These are phyloP conservation scores for Komagataella phaffii DNA, from an alignment of 805 yeast genomes.

Conservation along the genomic window DNA sequence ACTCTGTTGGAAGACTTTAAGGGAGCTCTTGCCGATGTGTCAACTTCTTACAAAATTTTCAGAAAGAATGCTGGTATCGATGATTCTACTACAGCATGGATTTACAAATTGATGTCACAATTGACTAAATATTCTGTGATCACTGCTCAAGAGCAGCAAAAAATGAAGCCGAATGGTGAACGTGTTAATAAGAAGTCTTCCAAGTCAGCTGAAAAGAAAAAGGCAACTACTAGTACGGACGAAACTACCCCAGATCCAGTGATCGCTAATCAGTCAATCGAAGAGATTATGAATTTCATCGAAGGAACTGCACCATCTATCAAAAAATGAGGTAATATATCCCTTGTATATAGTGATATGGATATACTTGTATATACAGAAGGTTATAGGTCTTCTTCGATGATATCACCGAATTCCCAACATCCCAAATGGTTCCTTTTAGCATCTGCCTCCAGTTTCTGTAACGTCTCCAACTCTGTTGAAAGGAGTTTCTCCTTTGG, in stretches of 20 bases:
- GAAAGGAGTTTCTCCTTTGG: slow-evolving; percentile 22
- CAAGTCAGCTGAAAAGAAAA: slow-evolving; percentile 10
- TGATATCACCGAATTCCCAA: slow-evolving; percentile 68
- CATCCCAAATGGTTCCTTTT: slow-evolving; percentile 41
- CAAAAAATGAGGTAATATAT: slow-evolving; percentile 14
- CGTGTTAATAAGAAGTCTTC: slow-evolving; percentile 6
- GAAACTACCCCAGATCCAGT: slow-evolving; percentile 31
- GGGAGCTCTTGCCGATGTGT: slow-evolving; percentile 42
- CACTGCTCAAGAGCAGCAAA: slow-evolving; percentile 28
- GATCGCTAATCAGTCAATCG: slow-evolving; percentile 52
- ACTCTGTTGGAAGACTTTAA: slow-evolving; percentile 37
- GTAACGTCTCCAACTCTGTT: slow-evolving; percentile 24
- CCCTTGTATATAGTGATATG: not conserved
- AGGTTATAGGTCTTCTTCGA: slow-evolving; percentile 31
- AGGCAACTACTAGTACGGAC: slow-evolving; percentile 9
- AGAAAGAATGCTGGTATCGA: slow-evolving; percentile 49
- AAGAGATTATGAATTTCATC: slow-evolving; percentile 59
- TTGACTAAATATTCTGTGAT: slow-evolving; percentile 35
- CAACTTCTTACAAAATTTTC: slow-evolving; percentile 44
- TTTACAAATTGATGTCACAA: slow-evolving; percentile 48
- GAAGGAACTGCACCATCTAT: slow-evolving; percentile 32
- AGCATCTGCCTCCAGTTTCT: slow-evolving; percentile 33
- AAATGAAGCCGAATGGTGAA: slow-evolving; percentile 11
- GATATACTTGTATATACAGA: not conserved
- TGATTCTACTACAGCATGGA: slow-evolving; percentile 54